Evolutionary conservation across 2,329 filamentous ascomycete species (phyloP), one percentile per base, ranked within the genome.

Genomic region (Monosporascus sp.): DNA sequence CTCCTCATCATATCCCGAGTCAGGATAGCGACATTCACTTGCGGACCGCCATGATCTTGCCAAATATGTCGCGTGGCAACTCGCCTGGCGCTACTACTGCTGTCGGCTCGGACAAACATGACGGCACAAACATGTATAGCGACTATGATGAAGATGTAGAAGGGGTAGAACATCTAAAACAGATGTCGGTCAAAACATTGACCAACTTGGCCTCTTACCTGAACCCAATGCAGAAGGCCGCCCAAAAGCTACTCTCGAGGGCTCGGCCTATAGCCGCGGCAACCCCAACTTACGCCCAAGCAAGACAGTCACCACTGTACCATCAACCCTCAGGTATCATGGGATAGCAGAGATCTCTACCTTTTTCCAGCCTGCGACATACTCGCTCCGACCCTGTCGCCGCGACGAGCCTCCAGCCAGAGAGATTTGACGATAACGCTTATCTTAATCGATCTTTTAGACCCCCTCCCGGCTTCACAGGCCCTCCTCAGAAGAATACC

Each of bases 141-240:
- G 65, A 69, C 20, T 56, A 46, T 17, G 57, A 60, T 38, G 67
- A 66, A 6, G 63, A 60, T 47, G 65, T 68, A 9, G 54, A 59
- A 31, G 54, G 54, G 6, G 63, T 63, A 50, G 65, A 69, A 20
- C 56, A 60, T 48, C 65, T 70, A 53, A 73, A 66, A 46, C 68
- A 73, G 56, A 68, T 65, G 56, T 54, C 70, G 14, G 71, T 76
- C 60, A 79, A 80, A 59, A 75, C 72, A 31, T 69, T 82, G 22
- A 74, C 75, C 39, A 82, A 77, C 57, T 62, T 82, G 57, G 79
- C 79, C 17, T 82, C 79, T 1, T 82, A 81, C 57, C 70, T 74
- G 5, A 83, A 83, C 57, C 79, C 78, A 7, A 75, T 71, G 62
- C 80, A 81, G 63, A 75, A 76, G 64, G 68, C 66, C 42, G 80